Percentiles rank a stretch among this genome's conserved stretches.
These are phyloP conservation scores for Tricholoma flavovirens DNA, from an alignment of 768 basidiomycete species.

Conservation along the genomic window DNA sequence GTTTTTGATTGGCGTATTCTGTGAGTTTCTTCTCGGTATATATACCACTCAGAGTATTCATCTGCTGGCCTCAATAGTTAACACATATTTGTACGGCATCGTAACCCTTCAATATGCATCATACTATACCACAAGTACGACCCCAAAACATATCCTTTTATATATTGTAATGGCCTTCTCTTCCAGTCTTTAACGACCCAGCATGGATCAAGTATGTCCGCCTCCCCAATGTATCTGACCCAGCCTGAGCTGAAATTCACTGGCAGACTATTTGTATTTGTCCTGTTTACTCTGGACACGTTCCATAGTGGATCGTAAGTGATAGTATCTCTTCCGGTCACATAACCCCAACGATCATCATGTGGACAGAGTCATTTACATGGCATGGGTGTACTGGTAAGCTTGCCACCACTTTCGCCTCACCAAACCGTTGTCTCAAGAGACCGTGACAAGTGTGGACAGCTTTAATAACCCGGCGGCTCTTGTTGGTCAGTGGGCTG, in stretches of 20 bases:
- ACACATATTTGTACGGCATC: slow-evolving; percentile 19
- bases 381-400: slow-evolving; percentile 12
- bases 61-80: slow-evolving; percentile 9
- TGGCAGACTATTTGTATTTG: slow-evolving; percentile 6
- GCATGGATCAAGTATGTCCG: slow-evolving; percentile 7
- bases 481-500: slow-evolving; percentile 12
- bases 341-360: neutral
- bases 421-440: neutral
- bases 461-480: slow-evolving; percentile 14
- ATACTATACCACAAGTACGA: slow-evolving; percentile 14
- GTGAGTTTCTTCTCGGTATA: slow-evolving; percentile 6
- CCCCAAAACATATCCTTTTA: neutral
- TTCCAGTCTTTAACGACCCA: slow-evolving; percentile 8
- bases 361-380: slow-evolving; percentile 8
- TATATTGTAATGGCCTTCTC: neutral
- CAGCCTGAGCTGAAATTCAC: neutral
- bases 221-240: neutral
- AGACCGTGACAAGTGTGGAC: slow-evolving; percentile 11
- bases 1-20: slow-evolving; percentile 19
- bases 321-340: neutral
- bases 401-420: neutral
- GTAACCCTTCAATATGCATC: slow-evolving; percentile 16
- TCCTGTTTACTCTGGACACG: slow-evolving; percentile 7
- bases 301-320: slow-evolving; percentile 11
- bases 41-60: neutral